Evolutionary conservation across 768 basidiomycete genomes (phyloP).

Genomic region (Kwoniella pini): DNA sequence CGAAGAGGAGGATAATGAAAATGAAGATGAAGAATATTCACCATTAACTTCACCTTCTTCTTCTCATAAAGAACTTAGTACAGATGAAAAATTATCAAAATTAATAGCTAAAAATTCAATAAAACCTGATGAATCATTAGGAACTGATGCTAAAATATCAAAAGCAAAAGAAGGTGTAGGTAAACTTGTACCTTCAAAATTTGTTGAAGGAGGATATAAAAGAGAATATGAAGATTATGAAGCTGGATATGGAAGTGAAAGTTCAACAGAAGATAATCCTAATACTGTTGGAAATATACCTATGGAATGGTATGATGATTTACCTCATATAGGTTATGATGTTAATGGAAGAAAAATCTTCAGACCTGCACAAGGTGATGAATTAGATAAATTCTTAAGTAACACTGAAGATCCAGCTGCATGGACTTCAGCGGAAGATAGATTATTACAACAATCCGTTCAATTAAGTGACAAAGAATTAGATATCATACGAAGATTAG

Average conservation of each 20-base stretch:
- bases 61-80: constrained; percentile 27
- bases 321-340: constrained; percentile 98
- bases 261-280: constrained; percentile 61
- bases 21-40: constrained; percentile 12
- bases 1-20: constrained; percentile 5
- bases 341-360: constrained; percentile 91
- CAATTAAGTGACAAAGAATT: constrained; percentile 86
- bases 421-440: constrained; percentile 94
- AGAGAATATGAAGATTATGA: constrained; percentile 55
- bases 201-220: constrained; percentile 50
- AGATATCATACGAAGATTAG: constrained; percentile 89
- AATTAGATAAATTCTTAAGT: constrained; percentile 91
- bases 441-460: constrained; percentile 78
- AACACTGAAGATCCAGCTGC: constrained; percentile 88
- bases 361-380: constrained; percentile 91
- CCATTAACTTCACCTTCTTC: constrained; percentile 35
- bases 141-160: constrained; percentile 44
- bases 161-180: constrained; percentile 50
- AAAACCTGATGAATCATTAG: constrained; percentile 52
- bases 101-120: constrained; percentile 49
- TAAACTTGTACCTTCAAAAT: constrained; percentile 39
- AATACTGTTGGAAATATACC: constrained; percentile 94
- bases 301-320: constrained; percentile 98
- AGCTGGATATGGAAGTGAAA: constrained; percentile 56
- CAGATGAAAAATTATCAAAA: constrained; percentile 42